phyloP scores from a whole-genome alignment of 495 filamentous ascomycete species.

The Penicillium paxilli region DNA sequence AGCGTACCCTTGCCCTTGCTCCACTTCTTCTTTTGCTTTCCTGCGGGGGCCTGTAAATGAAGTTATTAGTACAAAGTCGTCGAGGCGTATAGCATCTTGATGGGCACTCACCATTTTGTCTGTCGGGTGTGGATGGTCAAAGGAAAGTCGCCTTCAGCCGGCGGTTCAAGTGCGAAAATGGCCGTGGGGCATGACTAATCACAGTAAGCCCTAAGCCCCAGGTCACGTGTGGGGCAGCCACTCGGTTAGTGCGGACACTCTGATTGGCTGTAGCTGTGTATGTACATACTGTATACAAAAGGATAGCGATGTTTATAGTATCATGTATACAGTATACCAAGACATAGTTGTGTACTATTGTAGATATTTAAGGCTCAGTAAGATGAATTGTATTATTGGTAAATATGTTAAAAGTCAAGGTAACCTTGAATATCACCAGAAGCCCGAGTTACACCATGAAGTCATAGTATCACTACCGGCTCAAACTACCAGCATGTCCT shows the following conservation, averaged over 20 bases:
- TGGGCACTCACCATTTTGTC: conserved; percentile 51
- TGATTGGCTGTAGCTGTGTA: neutral
- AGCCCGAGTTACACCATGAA: no score
- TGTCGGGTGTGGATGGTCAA: conserved; percentile 48
- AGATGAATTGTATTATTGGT: conserved; percentile 11
- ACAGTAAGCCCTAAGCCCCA: conserved; percentile 45
- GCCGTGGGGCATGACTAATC: conserved; percentile 49
- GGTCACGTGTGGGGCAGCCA: conserved; percentile 5
- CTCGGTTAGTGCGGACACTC: conserved; percentile 11
- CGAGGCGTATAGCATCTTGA: neutral
- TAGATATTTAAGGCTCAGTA: no score
- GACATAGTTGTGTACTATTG: no score
- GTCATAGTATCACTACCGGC: neutral
- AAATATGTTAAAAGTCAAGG: conserved; percentile 1
- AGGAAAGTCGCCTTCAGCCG: conserved; percentile 34
- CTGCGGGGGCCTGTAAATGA: conserved; percentile 66
- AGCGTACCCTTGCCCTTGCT: conserved; percentile 96
- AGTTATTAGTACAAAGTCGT: conserved; percentile 19
- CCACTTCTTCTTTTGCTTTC: conserved; percentile 99
- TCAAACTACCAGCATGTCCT: conserved; percentile 20
- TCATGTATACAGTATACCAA: no score
- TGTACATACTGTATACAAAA: neutral
- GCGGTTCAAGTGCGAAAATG: conserved; percentile 46
- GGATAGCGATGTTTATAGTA: no score
- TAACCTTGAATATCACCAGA: no score